Base-by-base conservation (phyloP, 345 rosid genomes). In the Pistacia vera region DNA sequence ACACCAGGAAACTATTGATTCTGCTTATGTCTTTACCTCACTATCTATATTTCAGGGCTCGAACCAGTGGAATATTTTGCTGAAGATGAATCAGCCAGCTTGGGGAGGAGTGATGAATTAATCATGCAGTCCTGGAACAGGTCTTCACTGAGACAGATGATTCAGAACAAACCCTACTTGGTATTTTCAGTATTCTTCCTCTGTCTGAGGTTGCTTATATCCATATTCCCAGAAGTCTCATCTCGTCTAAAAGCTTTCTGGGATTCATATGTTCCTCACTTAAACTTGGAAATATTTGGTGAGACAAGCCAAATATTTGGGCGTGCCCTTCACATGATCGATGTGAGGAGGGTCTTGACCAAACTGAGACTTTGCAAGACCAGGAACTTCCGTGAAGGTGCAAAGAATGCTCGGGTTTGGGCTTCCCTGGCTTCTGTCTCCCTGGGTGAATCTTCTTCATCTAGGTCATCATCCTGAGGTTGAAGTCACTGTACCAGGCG, bases 341-440 rank as follows among this genome's bases (percentile, higher is more conserved):
- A 92, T 66, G 92, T 93, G 78, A 90, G 97, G 86, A 91, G 97
- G 85, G 70, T 90, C 68, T 93, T 94, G 98, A 82, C 84, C 60
- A 96, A 81, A 72, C 87, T 96, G 59, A 85, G 89, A 72, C 79
- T 93, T 51, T 77, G 84, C 83, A 95, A 93, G 88, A 86, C 88
- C 66, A 88, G 97, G 79, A 89, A 78, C 87, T 92, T 95, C 76
- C 97, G 83, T 16, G 89, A 82, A 78, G 78, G 98, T 33, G 97
- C 98, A 12, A 93, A 79, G 82, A 95, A 82, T 58, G 96, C 91
- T 25, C 86, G 83, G 66, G 98, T 89, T n/a, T 93, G 97, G 98
- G 97, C 97, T 61, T 93, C 98, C 5, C 83, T 93, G 28, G 97
- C 99, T 11, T 95, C 98, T 7, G 97, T 95, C 72, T 87, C 97